These are phyloP conservation scores for Mortierella sp. DNA, from an alignment of 371 early-diverging fungal species.

Conservation along the genomic window DNA sequence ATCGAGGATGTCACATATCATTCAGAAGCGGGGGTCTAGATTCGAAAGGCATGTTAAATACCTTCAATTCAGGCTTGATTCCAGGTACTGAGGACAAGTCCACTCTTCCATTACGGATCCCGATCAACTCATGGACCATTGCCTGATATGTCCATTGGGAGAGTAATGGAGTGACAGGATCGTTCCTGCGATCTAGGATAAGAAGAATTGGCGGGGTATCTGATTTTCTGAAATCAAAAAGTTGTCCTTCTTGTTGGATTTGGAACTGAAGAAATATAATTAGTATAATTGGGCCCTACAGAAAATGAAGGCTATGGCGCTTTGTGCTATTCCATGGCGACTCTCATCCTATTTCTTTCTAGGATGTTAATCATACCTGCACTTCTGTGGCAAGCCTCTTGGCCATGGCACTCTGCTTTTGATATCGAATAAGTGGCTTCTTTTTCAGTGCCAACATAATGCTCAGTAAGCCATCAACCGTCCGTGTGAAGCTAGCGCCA, in stretches of 20 bases:
- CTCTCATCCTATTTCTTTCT: neutral
- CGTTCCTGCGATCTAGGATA: conserved; percentile 95
- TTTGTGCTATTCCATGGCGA: too few relatives aligned
- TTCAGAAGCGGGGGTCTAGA: too few relatives aligned
- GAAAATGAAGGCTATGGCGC: too few relatives aligned
- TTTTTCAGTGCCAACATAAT: conserved; percentile 88
- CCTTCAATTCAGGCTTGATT: conserved; percentile 84
- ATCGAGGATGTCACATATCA: too few relatives aligned
- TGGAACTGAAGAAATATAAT: conserved; percentile 63
- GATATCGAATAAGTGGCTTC: conserved; percentile 93
- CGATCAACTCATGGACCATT: conserved; percentile 97
- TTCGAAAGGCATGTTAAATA: conserved; percentile 32
- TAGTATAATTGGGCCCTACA: too few relatives aligned
- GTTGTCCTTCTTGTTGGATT: conserved; percentile 83
- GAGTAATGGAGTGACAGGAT: conserved; percentile 97
- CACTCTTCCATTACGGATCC: conserved; percentile 95
- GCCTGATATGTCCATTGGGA: conserved; percentile 99
- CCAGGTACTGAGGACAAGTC: conserved; percentile 89
- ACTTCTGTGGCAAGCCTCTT: conserved; percentile 87
- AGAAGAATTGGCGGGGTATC: conserved; percentile 91
- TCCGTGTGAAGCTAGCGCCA: conserved; percentile 75
- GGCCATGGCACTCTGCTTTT: conserved; percentile 81
- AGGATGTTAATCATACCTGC: conserved; percentile 60
- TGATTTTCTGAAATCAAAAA: conserved; percentile 85
- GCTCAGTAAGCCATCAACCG: conserved; percentile 83